Percentiles rank a stretch among this genome's conserved stretches.
These are phyloP conservation scores for Penicillium sp. DNA, from an alignment of 2,329 filamentous ascomycete genomes.

Conservation along the genomic window DNA sequence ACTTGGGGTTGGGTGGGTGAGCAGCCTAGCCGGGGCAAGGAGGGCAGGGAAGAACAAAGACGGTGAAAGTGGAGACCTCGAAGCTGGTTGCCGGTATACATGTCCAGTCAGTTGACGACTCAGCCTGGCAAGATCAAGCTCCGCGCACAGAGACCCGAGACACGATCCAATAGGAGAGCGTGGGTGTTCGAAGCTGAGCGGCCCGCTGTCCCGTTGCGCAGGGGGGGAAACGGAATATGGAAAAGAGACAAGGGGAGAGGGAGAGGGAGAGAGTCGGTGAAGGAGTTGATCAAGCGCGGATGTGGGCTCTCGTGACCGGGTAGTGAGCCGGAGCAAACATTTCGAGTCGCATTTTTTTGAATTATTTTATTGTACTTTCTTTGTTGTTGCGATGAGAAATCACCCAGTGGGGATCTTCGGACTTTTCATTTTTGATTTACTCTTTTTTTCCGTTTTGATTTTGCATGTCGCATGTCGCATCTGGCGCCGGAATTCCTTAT, in stretches of 20 bases:
- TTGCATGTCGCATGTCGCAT: neutral
- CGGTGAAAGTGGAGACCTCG: neutral
- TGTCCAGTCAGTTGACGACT: no score
- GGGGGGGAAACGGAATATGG: neutral
- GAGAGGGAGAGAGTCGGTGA: constrained; percentile 17
- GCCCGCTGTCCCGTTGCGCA: neutral
- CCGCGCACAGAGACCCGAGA: neutral
- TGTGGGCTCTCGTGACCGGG: constrained; percentile 16
- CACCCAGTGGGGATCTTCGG: neutral
- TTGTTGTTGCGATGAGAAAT: neutral
- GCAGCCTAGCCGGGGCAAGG: neutral
- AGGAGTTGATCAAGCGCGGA: neutral
- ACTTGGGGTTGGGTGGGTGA: constrained; percentile 1
- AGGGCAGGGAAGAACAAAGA: neutral
- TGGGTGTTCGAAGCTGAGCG: constrained; percentile 3
- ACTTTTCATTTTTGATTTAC: constrained; percentile 1
- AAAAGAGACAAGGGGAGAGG: constrained; percentile 9
- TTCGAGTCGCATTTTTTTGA: constrained; percentile 1
- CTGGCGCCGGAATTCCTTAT: constrained; percentile 1
- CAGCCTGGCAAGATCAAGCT: neutral
- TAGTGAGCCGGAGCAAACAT: constrained; percentile 20
- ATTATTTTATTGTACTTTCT: constrained; percentile 5
- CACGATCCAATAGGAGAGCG: constrained; percentile 11
- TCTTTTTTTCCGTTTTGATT: neutral
- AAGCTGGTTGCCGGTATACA: no score